Base-by-base conservation (phyloP, 2,329 filamentous ascomycete species). In the Acephala macrosclerotiorum region DNA sequence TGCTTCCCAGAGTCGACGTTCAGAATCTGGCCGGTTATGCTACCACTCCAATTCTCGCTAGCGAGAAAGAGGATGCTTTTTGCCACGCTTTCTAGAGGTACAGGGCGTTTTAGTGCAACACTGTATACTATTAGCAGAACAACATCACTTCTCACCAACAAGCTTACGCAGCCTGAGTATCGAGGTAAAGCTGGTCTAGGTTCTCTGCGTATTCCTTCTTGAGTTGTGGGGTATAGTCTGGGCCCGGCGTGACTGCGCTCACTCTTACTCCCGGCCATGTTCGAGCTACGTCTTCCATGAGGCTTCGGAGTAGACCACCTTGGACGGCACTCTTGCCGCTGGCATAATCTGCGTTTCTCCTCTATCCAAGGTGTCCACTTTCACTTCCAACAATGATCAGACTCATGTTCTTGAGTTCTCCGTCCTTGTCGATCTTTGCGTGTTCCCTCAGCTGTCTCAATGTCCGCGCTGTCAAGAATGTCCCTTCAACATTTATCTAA, bases 1-100 rank as follows among this genome's bases (percentile, higher is more conserved):
- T 77, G 77, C 74, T 83, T 83, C 5, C 82, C 82, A 20, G 75
- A 78, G 72, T 83, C 80, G 25, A 84, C 80, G 55, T 79, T 79
- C 49, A 83, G 65, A 4, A 81, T 67, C 66, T 83, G 80, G 1
- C 81, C 82, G 64, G 80, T 80, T 29, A 82, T 76, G 71, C 77
- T 78, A 20, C 78, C 79, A 70, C 79, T 80, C 72, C 78, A 82
- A 58, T 76, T 77, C 67, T 82, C 78, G 71, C 81, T 83, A 6
- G 81, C 80, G n/a, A 84, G 72, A 45, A 81, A 81, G 14, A 83
- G 58, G 63, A 82, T 79, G 2, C 75, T 77, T 72, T 79, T 80
- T 29, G 82, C 81, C 36, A 84, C 81, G 58, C 77, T 75, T 38
- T 78, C 76, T 25, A 74, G 69, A 3, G 78, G 73, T 16, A 82